Base-by-base conservation (phyloP, 441 rosid genomes). In the Melastoma candidum region DNA sequence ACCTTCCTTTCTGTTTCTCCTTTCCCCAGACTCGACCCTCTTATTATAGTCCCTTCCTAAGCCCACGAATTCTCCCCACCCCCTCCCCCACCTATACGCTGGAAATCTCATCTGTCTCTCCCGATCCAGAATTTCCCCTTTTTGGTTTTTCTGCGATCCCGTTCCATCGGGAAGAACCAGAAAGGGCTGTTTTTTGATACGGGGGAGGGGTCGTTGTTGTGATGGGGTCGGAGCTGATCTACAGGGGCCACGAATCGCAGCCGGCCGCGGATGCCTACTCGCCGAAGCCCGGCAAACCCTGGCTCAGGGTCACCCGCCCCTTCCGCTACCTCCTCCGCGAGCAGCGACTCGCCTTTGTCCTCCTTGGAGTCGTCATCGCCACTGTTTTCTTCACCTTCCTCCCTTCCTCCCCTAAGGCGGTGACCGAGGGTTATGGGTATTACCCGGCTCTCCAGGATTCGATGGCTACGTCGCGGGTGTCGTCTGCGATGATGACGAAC, bases 331-430 rank as follows among this genome's bases (percentile, higher is more conserved):
- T 85, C 68, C 85, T 89, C 58, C 80, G 87, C 0, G 97, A 89
- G 68, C 93, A 89, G 75, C 87, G 97, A 10, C 81, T 89, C 56
- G 46, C 82, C 41, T 85, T 77, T 67, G 76, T 84, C 49, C 77
- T 89, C 61, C 59, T 80, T 61, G 97, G 97, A 89, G 79, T 89
- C 76, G 86, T 77, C 13, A 73, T 89, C 44, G 90, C 95, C 58
- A 76, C 90, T 4, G 53, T 84, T 25, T 63, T 80, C 71, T 89
- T 89, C 74, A 64, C 82, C 14, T 2, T 77, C 53, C 56, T 73
- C 61, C 89, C 95, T 24, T 47, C 80, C 26, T n/a, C 11, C 46
- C 14, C 50, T 39, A 25, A 9, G 6, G 6, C 41, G 8, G 41
- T 36, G 41, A 4, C 41, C 41, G 41, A 36, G 41, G 41, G 41